These are phyloP conservation scores for Arctium minus DNA, from an alignment of 129 eudicot species.

Conservation along the genomic window DNA sequence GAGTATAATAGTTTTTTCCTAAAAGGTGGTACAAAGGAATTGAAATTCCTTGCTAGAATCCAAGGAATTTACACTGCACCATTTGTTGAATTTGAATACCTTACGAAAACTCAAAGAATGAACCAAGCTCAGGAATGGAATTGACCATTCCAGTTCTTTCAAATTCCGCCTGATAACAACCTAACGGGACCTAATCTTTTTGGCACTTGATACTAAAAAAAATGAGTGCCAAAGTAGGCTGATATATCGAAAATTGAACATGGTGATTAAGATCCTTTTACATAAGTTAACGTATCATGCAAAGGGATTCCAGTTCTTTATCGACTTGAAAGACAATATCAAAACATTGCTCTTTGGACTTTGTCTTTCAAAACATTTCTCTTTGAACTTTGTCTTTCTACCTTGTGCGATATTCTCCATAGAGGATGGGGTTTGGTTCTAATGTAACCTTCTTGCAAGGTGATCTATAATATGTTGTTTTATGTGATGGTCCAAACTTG, in stretches of 20 bases:
- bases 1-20: no score
- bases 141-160: no score
- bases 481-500: background rate
- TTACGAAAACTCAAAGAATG: no score
- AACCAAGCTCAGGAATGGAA: no score
- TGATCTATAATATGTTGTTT: background rate
- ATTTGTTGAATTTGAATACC: no score
- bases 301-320: background rate
- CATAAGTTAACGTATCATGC: background rate
- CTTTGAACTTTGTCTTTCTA: background rate
- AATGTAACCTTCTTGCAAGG: background rate
- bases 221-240: background rate
- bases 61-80: no score
- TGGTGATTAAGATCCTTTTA: background rate
- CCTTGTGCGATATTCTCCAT: background rate
- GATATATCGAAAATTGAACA: background rate
- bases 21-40: no score
- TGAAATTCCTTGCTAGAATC: no score
- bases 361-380: background rate
- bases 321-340: background rate
- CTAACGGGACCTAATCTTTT: no score
- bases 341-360: background rate
- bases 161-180: no score
- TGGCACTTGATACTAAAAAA: background rate
- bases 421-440: background rate